Evolutionary conservation across 441 rosid genomes (phyloP).

Genomic region (Populus hybrid): DNA sequence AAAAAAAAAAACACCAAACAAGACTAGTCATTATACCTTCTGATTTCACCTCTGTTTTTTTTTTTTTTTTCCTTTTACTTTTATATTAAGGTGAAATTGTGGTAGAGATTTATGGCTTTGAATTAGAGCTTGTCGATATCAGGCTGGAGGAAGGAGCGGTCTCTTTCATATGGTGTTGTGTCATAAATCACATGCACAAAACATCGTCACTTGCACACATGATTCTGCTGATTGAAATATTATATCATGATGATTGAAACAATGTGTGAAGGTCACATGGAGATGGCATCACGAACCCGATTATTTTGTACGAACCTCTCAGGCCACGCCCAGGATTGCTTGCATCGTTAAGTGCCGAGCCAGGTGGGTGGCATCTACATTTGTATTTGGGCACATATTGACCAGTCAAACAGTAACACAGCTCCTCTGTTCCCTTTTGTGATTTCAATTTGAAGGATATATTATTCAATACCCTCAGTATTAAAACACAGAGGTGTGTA

Average conservation of each 20-base stretch:
- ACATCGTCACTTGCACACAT: conserved; percentile 1
- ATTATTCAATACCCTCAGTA: no score
- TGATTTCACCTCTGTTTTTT: no score
- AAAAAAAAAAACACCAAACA: not conserved
- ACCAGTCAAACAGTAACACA: not conserved
- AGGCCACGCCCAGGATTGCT: not conserved
- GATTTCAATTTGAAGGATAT: not conserved
- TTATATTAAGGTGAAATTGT: not conserved
- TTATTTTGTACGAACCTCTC: not conserved
- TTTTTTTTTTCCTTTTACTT: not conserved
- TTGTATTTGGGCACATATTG: not conserved
- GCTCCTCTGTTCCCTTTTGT: not conserved
- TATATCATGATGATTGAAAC: conserved; percentile 12
- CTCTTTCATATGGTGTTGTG: not conserved
- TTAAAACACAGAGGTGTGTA: no score
- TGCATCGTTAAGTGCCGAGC: not conserved
- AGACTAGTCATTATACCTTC: not conserved
- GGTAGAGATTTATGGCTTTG: not conserved
- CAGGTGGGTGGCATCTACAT: not conserved
- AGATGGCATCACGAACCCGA: not conserved
- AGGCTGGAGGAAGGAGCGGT: no score
- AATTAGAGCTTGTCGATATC: no score
- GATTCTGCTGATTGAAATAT: conserved; percentile 9
- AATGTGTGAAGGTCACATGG: conserved; percentile 12
- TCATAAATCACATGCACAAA: conserved; percentile 15